These are phyloP conservation scores for Nakazawaea pomicola DNA, from an alignment of 805 yeast species.

Conservation along the genomic window DNA sequence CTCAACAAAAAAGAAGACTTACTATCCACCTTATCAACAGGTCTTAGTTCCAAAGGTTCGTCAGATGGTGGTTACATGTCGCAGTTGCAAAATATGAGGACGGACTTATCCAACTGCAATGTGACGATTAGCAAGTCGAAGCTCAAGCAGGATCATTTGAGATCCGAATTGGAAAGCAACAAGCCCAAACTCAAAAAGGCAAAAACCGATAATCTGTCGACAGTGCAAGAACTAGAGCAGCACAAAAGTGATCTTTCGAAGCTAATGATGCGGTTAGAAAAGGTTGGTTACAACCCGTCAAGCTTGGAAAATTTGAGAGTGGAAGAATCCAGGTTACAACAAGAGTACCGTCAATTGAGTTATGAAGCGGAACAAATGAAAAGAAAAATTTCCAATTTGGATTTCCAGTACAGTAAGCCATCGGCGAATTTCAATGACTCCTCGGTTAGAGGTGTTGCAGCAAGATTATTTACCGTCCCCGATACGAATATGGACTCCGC, in stretches of 20 bases:
- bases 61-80: slow-evolving; percentile 72
- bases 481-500: slow-evolving; percentile 56
- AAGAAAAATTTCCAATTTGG: slow-evolving; percentile 66
- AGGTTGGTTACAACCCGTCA: slow-evolving; percentile 54
- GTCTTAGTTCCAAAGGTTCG: slow-evolving; percentile 80
- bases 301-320: slow-evolving; percentile 37
- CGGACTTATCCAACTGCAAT: slow-evolving; percentile 44
- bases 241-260: slow-evolving; percentile 33
- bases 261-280: slow-evolving; percentile 37
- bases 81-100: slow-evolving; percentile 63
- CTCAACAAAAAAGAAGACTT: slow-evolving; percentile 68
- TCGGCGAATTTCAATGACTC: slow-evolving; percentile 49
- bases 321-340: slow-evolving; percentile 38
- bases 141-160: slow-evolving; percentile 53
- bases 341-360: slow-evolving; percentile 37
- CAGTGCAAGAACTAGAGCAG: slow-evolving; percentile 37
- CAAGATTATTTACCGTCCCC: slow-evolving; percentile 68
- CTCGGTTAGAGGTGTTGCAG: slow-evolving; percentile 84
- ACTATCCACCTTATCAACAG: slow-evolving; percentile 76
- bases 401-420: slow-evolving; percentile 70
- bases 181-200: slow-evolving; percentile 51
- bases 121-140: slow-evolving; percentile 55
- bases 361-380: slow-evolving; percentile 49
- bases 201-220: slow-evolving; percentile 36
- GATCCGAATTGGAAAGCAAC: slow-evolving; percentile 41